Conservation (phyloP, 139 green algal genomes). For the Tetradesmus obliquus region DNA sequence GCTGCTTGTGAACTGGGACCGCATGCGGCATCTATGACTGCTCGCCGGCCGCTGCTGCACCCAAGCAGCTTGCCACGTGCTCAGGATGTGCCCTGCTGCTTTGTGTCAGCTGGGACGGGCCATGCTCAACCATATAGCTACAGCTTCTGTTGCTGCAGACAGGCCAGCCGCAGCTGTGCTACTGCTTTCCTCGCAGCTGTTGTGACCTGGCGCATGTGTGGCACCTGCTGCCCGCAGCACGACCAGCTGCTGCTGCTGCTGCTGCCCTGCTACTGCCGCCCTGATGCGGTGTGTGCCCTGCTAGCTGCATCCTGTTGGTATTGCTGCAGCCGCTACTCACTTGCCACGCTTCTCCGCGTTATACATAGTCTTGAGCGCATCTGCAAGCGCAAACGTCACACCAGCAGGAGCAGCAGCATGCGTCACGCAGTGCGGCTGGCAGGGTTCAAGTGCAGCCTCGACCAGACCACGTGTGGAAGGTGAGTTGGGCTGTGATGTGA, state of each 20-base stretch:
- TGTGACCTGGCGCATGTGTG: not conserved
- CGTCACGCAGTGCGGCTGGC: not conserved
- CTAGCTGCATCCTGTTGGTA: not conserved
- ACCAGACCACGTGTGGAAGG: no score
- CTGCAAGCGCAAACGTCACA: not conserved
- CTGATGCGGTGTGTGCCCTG: not conserved
- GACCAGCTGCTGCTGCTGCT: not conserved
- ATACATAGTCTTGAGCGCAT: conserved; percentile 97
- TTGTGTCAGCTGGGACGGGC: not conserved
- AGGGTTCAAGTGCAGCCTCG: no score
- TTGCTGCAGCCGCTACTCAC: not conserved
- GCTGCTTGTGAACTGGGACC: not conserved
- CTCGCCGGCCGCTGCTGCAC: not conserved
- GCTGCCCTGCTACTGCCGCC: not conserved
- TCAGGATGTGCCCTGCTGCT: not conserved
- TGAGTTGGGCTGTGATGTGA: no score
- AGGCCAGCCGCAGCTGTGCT: not conserved
- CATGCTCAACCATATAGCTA: no score
- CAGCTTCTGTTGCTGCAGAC: not conserved
- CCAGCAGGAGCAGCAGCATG: not conserved
- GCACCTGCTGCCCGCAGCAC: not conserved
- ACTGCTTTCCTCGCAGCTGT: not conserved
- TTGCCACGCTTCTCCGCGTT: conserved; percentile 99
- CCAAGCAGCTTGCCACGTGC: not conserved
- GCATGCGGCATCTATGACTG: not conserved